Base-by-base conservation (phyloP, 805 yeast genomes). In the Ogataea chonburiensis region DNA sequence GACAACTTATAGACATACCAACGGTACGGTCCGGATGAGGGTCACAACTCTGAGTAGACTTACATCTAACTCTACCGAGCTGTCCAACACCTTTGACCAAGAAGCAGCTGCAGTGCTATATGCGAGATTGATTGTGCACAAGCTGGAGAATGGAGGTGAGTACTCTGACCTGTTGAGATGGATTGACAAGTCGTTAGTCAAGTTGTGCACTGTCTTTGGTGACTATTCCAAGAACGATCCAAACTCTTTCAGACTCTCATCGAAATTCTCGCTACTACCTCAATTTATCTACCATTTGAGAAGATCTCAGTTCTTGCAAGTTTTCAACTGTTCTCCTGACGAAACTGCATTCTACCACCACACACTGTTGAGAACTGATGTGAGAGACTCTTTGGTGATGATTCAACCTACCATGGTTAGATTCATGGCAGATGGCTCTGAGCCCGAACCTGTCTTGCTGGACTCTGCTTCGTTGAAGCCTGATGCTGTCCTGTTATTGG, bases 311-410 rank as follows among this genome's bases (percentile, higher is more conserved):
- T 89, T 93, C 62, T 69, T 93, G 60, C 95, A 87, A 61, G 95
- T 91, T 28, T 93, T 93, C 73, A 93, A 93, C 66, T 89, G 89
- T 64, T 93, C 98, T 5, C 98, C 98, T 2, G 99, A 93, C 68
- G 99, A 93, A 68, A 88, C 98, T 28, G 96, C 96, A 24, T 93
- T 89, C 64, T 87, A 91, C 66, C 80, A 97, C 61, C 98, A 93
- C 62, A 81, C 87, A 12, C 76, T 93, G 58, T 75, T 85, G 58
- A 80, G 91, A 47, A 97, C 93, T 57, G 97, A 93, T 59, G 84
- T 91, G 27, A 82, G 84, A 47, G 93, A 91, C 66, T 85, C 97
- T 12, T 70, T 93, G 58, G 86, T 89, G 45, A 93, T 93, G 97
- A 91, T 93, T 48, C 98, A 93, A 67, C 99, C 99, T 39, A 87